phyloP scores from a whole-genome alignment of 305 asterid genomes.

The Fraxinus latifolia region DNA sequence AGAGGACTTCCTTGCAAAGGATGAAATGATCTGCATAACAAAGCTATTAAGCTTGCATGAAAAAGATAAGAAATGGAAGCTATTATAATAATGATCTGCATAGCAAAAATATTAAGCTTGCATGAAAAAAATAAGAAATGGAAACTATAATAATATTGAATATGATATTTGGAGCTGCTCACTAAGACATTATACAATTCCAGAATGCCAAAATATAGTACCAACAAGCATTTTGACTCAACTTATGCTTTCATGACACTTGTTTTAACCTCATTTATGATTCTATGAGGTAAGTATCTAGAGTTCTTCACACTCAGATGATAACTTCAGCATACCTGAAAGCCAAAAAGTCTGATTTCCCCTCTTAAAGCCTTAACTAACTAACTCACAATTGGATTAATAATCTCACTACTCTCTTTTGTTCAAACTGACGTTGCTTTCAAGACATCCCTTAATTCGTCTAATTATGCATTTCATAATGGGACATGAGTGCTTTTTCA shows the following conservation, averaged over 20 bases:
- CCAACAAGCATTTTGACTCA: not conserved
- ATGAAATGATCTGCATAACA: constrained; percentile 59
- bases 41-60: constrained; percentile 18
- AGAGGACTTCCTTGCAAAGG: constrained; percentile 54
- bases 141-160: constrained; percentile 7
- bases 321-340: not conserved
- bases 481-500: not conserved
- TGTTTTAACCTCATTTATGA: constrained; percentile 4
- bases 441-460: not conserved
- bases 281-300: constrained; percentile 2
- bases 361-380: constrained; percentile 9
- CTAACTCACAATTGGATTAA: not conserved
- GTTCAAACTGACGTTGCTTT: not conserved
- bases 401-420: not conserved
- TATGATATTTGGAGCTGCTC: not conserved
- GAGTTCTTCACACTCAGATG: not conserved
- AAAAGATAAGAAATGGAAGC: not conserved
- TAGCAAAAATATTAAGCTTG: constrained; percentile 21
- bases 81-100: constrained; percentile 53
- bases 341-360: not conserved
- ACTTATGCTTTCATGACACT: constrained; percentile 14
- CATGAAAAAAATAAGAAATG: not conserved
- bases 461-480: not conserved
- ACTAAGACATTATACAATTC: constrained; percentile 4
- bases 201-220: constrained; percentile 7